Percentiles rank a stretch among this genome's conserved stretches.
Evolutionary conservation across 2,329 filamentous ascomycete species (phyloP).

Genomic region (Nannizzia gypsea): DNA sequence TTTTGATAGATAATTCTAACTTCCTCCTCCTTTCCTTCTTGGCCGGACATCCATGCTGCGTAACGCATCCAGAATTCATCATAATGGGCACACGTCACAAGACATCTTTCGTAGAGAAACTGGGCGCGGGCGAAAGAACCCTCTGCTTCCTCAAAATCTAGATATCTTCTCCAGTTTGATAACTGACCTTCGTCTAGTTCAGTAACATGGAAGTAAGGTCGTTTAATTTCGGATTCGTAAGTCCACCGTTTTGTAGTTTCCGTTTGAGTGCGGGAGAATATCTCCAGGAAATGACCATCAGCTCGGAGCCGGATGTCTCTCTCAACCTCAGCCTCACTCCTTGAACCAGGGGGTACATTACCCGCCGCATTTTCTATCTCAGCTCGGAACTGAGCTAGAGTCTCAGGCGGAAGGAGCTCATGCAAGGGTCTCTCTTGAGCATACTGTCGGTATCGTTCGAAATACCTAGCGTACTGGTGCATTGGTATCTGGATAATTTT

Average conservation of each 20-base stretch:
- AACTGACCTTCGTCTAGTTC: slow-evolving; percentile 79
- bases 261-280: slow-evolving; percentile 67
- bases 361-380: slow-evolving; percentile 52
- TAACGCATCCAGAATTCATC: slow-evolving; percentile 99
- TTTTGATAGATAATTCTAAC: slow-evolving; percentile 84
- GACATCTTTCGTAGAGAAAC: slow-evolving; percentile 84
- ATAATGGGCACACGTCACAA: slow-evolving; percentile 87
- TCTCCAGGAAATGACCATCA: slow-evolving; percentile 67
- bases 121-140: slow-evolving; percentile 62
- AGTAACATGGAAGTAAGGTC: slow-evolving; percentile 92
- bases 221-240: slow-evolving; percentile 87
- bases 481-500: slow-evolving; percentile 82
- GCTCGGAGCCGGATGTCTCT: slow-evolving; percentile 68
- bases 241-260: slow-evolving; percentile 92
- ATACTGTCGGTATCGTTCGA: slow-evolving; percentile 73
- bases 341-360: slow-evolving; percentile 34
- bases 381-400: slow-evolving; percentile 54
- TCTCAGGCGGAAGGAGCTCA: slow-evolving; percentile 60
- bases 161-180: slow-evolving; percentile 85
- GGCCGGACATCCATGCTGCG: slow-evolving; percentile 79
- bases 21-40: slow-evolving; percentile 73
- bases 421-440: slow-evolving; percentile 59
- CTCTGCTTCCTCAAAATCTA: slow-evolving; percentile 87
- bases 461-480: slow-evolving; percentile 93
- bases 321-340: slow-evolving; percentile 67